Base-by-base conservation (phyloP, 2,329 filamentous ascomycete genomes). In the Epichloe sp. region DNA sequence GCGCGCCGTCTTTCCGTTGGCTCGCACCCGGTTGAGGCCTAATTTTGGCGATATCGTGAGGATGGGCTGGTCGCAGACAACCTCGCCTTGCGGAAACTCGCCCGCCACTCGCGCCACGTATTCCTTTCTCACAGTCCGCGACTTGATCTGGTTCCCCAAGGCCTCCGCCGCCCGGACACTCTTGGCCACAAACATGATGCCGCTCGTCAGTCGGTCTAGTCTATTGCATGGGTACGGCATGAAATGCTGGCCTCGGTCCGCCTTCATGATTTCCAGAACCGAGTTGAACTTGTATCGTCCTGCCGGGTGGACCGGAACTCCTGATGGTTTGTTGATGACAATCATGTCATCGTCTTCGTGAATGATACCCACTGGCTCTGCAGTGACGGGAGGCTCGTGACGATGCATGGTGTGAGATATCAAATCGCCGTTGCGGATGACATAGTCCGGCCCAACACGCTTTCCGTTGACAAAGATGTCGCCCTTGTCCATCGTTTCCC, bases 121-220 rank as follows among this genome's bases (percentile, higher is more conserved):
- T 66, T 98, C 93, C 65, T 98, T 98, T 59, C 88, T 83, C 38
- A 98, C 87, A 0, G 85, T 91, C 37, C 93, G 78, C 5, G 78
- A 78, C 57, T 82, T 79, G 53, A 98, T 87, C 66, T 95, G 86
- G 42, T 76, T 71, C 50, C 83, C 82, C 58, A 98, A 77, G 35
- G 75, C 74, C 56, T 91, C 88, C 0, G 93, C 91, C 0, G 86
- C 87, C 60, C 82, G 79, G 38, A 83, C 76, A 56, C 87, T 82
- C 70, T 98, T 98, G 31, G 85, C 93, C 59, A 98, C 83, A 66
- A 98, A 98, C 91, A 98, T 97, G 64, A 98, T 86, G 47, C 93
- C 93, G 59, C 88, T 95, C 0, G 93, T 98, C 60, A 98, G 71
- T 49, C 93, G 77, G 65, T 98, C 93, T 31, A 98, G 79, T n/a